phyloP scores from a whole-genome alignment of 169 alveolate species.

The Theileria annulata region DNA sequence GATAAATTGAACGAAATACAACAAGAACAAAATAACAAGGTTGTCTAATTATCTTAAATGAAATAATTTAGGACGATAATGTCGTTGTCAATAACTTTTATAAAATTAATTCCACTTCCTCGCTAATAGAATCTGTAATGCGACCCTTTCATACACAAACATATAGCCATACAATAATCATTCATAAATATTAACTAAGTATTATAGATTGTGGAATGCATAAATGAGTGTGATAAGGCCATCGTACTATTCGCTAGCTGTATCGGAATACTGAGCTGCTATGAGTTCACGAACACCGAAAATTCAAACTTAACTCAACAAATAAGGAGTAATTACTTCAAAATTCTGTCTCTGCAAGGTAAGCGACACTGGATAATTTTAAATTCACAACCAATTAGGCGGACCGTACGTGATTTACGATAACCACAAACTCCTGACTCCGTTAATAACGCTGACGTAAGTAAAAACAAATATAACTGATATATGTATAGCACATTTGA shows the following conservation, averaged over 20 bases:
- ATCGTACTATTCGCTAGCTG: constrained; percentile 48
- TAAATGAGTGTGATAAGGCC: constrained; percentile 63
- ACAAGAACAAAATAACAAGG: constrained; percentile 21
- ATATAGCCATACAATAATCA: not conserved
- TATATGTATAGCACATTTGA: constrained; percentile 42
- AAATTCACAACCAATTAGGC: constrained; percentile 35
- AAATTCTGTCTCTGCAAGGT: constrained; percentile 2
- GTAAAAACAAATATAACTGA: not conserved
- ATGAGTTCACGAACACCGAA: constrained; percentile 7
- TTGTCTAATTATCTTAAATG: not conserved
- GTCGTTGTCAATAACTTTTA: constrained; percentile 50
- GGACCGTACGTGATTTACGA: constrained; percentile 61
- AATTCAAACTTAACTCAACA: not conserved
- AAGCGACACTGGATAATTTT: not conserved
- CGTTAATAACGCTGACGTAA: constrained; percentile 55
- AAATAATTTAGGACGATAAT: constrained; percentile 23
- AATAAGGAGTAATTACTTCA: not conserved
- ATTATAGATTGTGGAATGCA: constrained; percentile 22
- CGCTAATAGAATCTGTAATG: constrained; percentile 35
- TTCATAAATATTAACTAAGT: not conserved
- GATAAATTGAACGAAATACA: constrained; percentile 25
- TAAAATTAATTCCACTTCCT: constrained; percentile 23
- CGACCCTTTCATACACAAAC: not conserved
- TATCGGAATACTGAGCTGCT: constrained; percentile 5
- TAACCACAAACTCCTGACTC: constrained; percentile 43